These are phyloP conservation scores for Chrysoporthe cubensis DNA, from an alignment of 2,329 filamentous ascomycete species.

Conservation along the genomic window DNA sequence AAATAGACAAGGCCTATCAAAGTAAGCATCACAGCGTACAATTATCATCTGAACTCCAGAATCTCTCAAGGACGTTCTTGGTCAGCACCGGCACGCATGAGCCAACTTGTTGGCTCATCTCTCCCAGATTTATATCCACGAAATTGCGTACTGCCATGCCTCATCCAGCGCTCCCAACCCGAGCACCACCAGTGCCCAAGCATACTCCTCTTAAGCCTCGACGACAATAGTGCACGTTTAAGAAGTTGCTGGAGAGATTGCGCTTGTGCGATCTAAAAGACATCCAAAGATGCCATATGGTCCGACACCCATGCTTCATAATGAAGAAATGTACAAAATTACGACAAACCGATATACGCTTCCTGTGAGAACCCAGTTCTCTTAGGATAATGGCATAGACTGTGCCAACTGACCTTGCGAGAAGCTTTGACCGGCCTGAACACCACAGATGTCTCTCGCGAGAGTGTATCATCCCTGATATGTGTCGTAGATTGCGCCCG, in stretches of 20 bases:
- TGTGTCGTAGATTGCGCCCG: conserved; percentile 32
- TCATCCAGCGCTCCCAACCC: conserved; percentile 39
- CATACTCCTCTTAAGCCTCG: conserved; percentile 33
- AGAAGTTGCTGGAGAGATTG: conserved; percentile 32
- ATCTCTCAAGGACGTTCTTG: conserved; percentile 39
- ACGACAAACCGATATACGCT: conserved; percentile 38
- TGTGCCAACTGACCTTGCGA: conserved; percentile 37
- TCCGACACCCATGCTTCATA: conserved; percentile 39
- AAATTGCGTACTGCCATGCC: conserved; percentile 34
- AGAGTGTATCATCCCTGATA: conserved; percentile 14
- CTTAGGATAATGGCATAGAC: conserved; percentile 32
- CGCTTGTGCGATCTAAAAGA: conserved; percentile 23
- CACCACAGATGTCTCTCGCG: conserved; percentile 31
- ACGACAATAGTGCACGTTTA: conserved; percentile 27
- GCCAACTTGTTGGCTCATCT: conserved; percentile 36
- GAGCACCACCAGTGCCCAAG: conserved; percentile 44
- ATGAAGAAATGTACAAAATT: conserved; percentile 42
- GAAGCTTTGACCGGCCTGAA: conserved; percentile 38
- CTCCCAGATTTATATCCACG: conserved; percentile 33
- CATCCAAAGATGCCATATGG: conserved; percentile 24
- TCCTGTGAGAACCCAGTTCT: conserved; percentile 37
- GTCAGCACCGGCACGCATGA: conserved; percentile 39
- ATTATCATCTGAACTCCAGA: conserved; percentile 39
- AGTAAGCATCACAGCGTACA: conserved; percentile 43
- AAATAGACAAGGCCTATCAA: conserved; percentile 40